phyloP scores from a whole-genome alignment of 1,284 basidiomycete species.

The Apiotrichum gracile region DNA sequence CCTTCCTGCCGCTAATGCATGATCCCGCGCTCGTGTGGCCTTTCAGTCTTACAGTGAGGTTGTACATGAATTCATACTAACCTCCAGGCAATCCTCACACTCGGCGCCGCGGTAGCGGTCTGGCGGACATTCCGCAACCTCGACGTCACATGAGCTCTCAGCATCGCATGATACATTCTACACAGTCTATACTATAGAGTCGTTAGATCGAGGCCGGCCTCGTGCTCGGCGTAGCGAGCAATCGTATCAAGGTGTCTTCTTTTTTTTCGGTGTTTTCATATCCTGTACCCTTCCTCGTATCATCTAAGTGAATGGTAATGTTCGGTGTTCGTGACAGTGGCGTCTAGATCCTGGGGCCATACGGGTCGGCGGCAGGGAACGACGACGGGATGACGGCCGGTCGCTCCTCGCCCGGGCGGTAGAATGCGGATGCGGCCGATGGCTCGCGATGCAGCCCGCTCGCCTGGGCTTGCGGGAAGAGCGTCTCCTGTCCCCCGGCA shows the following conservation, averaged over 20 bases:
- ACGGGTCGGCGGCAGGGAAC: conserved; percentile 4
- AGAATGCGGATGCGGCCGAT: conserved; percentile 2
- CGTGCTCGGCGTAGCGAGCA: too few relatives aligned
- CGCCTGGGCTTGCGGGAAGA: conserved; percentile 8
- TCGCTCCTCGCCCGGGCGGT: not conserved
- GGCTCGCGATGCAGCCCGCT: conserved; percentile 6
- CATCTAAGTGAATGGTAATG: too few relatives aligned
- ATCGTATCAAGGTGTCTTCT: too few relatives aligned
- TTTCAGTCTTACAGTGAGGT: conserved; percentile 22
- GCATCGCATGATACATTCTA: not conserved
- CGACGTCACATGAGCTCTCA: conserved; percentile 6
- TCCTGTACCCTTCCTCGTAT: too few relatives aligned
- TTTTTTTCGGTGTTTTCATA: too few relatives aligned
- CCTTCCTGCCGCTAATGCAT: conserved; percentile 23
- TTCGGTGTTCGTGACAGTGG: too few relatives aligned
- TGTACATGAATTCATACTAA: not conserved
- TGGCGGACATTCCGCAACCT: conserved; percentile 21
- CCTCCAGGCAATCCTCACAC: conserved; percentile 17
- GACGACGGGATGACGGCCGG: conserved; percentile 2
- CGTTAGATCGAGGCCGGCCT: not conserved
- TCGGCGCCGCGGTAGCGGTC: conserved; percentile 14
- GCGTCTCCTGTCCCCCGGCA: too few relatives aligned
- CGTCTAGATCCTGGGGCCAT: not conserved
- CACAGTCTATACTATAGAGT: not conserved
- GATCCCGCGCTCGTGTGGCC: conserved; percentile 28